Evolutionary conservation across 768 basidiomycete genomes (phyloP).

Genomic region (Boletus eberwhitei): DNA sequence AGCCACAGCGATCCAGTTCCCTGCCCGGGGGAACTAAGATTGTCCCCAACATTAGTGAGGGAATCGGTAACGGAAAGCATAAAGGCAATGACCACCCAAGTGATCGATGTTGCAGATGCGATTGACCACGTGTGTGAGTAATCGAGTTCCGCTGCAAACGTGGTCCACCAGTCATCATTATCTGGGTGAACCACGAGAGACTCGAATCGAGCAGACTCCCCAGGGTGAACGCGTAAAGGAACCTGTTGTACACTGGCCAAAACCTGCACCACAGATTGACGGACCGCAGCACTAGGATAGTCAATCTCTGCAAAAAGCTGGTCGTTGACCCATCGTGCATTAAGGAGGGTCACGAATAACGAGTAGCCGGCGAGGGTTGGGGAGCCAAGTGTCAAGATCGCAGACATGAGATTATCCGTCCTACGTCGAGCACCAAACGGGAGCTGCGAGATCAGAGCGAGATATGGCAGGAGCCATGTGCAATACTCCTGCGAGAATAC

Average conservation of each 20-base stretch:
- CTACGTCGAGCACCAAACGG: constrained; percentile 42
- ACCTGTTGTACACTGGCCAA: constrained; percentile 42
- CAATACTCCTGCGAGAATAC: constrained; percentile 35
- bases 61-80: constrained; percentile 15
- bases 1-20: constrained; percentile 42
- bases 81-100: constrained; percentile 45
- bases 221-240: constrained; percentile 33
- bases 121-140: constrained; percentile 40
- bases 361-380: constrained; percentile 46
- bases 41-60: constrained; percentile 12
- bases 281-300: constrained; percentile 18
- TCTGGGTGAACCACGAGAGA: constrained; percentile 41
- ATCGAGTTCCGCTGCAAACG: constrained; percentile 32
- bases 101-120: constrained; percentile 37
- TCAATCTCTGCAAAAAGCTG: constrained; percentile 29
- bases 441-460: constrained; percentile 48
- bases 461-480: constrained; percentile 47
- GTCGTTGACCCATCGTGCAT: constrained; percentile 39
- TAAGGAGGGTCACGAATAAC: constrained; percentile 40
- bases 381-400: constrained; percentile 42
- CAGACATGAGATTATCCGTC: constrained; percentile 40
- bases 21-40: constrained; percentile 34
- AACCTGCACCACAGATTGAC: constrained; percentile 27
- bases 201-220: constrained; percentile 30
- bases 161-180: constrained; percentile 43